phyloP scores from a whole-genome alignment of 768 basidiomycete genomes.

The Boletus sp. region DNA sequence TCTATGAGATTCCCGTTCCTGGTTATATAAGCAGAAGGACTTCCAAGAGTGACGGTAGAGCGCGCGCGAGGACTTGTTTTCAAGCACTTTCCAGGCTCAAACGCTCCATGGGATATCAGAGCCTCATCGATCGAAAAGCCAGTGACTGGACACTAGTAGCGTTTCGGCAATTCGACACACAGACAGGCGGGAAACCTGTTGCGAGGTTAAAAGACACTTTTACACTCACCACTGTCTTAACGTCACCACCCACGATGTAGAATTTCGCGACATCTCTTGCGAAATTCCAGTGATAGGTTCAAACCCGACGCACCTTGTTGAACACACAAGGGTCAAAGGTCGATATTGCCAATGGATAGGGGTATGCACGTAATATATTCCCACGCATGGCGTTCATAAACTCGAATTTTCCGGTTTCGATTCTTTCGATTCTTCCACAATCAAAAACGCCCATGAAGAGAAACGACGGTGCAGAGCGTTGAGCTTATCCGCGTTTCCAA shows the following conservation, averaged over 20 bases:
- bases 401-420: neutral
- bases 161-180: no score
- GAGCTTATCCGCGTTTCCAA: constrained; percentile 42
- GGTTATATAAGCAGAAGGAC: constrained; percentile 20
- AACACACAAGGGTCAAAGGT: no score
- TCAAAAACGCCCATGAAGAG: constrained; percentile 53
- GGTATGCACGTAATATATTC: constrained; percentile 19
- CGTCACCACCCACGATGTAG: no score
- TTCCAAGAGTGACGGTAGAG: neutral
- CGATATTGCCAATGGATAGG: no score
- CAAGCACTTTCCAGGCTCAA: no score
- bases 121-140: no score
- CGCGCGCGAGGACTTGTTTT: no score
- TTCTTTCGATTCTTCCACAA: constrained; percentile 44
- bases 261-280: no score
- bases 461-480: constrained; percentile 55
- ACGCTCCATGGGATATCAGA: no score
- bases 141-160: no score
- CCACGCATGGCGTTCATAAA: constrained; percentile 14
- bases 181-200: no score
- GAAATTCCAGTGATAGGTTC: neutral
- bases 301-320: no score
- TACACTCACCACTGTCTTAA: neutral
- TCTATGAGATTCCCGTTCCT: neutral
- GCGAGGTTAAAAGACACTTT: neutral